Percentiles rank a stretch among this genome's conserved stretches.
phyloP scores from a whole-genome alignment of 805 yeast species.

The Wickerhamiella azymoides region DNA sequence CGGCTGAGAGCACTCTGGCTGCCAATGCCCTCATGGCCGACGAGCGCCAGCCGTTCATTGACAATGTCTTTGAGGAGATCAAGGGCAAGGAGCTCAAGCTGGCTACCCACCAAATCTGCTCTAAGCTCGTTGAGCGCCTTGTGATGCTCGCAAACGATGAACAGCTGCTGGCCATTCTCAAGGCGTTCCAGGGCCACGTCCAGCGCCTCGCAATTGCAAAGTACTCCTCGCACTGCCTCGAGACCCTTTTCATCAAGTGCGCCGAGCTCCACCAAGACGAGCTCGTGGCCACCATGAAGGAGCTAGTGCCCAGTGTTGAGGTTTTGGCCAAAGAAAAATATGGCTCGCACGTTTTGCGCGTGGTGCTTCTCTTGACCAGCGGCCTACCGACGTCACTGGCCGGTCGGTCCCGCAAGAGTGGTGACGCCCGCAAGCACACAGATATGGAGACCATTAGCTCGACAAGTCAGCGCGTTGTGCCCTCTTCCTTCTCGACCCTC shows the following conservation, averaged over 20 bases:
- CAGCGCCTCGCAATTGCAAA: slow-evolving; percentile 71
- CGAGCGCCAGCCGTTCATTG: slow-evolving; percentile 58
- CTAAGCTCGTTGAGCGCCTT: slow-evolving; percentile 79
- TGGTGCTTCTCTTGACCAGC: slow-evolving; percentile 53
- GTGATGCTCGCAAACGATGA: slow-evolving; percentile 49
- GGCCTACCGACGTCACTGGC: slow-evolving; percentile 60
- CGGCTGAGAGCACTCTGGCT: slow-evolving; percentile 76
- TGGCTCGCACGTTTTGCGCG: slow-evolving; percentile 76
- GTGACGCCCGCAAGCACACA: slow-evolving; percentile 61
- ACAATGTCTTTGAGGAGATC: slow-evolving; percentile 72
- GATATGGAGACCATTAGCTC: slow-evolving; percentile 29
- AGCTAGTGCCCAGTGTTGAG: slow-evolving; percentile 44
- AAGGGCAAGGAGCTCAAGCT: slow-evolving; percentile 81
- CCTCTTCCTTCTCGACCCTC: slow-evolving; percentile 41
- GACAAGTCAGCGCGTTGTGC: slow-evolving; percentile 46
- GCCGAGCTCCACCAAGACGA: slow-evolving; percentile 34
- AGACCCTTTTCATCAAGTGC: slow-evolving; percentile 61
- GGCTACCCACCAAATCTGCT: slow-evolving; percentile 88
- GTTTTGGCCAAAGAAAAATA: slow-evolving; percentile 61
- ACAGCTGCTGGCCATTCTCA: slow-evolving; percentile 53
- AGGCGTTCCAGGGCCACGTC: slow-evolving; percentile 59
- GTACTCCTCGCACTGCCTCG: slow-evolving; percentile 87
- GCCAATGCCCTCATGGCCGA: slow-evolving; percentile 67
- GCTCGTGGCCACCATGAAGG: slow-evolving; percentile 50
- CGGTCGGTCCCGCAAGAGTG: slow-evolving; percentile 68